A percentile compares a stretch with the other conserved stretches of the same genome.
phyloP scores from a whole-genome alignment of 176 grass and related monocot genomes.

The Dactylis glomerata region DNA sequence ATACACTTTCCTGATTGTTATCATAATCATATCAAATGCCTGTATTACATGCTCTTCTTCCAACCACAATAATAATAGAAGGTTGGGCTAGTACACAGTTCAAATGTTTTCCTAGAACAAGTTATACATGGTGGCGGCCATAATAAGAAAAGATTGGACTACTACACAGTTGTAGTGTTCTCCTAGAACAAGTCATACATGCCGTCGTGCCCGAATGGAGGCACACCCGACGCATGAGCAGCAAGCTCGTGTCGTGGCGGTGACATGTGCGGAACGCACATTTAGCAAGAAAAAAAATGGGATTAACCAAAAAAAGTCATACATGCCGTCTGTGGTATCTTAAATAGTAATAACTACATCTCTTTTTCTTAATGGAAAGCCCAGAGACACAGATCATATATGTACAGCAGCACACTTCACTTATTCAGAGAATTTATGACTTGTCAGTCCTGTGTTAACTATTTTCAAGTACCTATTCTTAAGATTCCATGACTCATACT shows the following conservation, averaged over 20 bases:
- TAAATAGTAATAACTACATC: not conserved
- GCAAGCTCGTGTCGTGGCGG: not conserved
- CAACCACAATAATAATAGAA: not conserved
- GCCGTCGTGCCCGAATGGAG: not conserved
- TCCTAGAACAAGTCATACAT: conserved; percentile 20
- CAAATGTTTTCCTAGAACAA: not conserved
- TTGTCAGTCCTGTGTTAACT: not conserved
- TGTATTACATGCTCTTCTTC: not conserved
- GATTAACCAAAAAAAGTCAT: not conserved
- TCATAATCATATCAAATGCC: not conserved
- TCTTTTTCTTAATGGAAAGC: not conserved
- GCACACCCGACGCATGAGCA: not conserved
- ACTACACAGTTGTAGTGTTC: not conserved
- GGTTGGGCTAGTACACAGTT: not conserved
- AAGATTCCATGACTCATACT: not conserved
- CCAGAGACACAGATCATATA: not conserved
- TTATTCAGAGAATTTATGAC: not conserved
- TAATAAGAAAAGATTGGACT: conserved; percentile 2
- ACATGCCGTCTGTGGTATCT: not conserved
- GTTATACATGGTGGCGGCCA: not conserved
- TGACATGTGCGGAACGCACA: not conserved
- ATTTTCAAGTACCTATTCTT: not conserved
- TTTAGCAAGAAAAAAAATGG: not conserved
- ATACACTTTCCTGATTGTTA: not conserved
- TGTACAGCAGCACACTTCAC: not conserved